phyloP scores from a whole-genome alignment of 108 stramenopile genomes.

The Fistulifera solaris region DNA sequence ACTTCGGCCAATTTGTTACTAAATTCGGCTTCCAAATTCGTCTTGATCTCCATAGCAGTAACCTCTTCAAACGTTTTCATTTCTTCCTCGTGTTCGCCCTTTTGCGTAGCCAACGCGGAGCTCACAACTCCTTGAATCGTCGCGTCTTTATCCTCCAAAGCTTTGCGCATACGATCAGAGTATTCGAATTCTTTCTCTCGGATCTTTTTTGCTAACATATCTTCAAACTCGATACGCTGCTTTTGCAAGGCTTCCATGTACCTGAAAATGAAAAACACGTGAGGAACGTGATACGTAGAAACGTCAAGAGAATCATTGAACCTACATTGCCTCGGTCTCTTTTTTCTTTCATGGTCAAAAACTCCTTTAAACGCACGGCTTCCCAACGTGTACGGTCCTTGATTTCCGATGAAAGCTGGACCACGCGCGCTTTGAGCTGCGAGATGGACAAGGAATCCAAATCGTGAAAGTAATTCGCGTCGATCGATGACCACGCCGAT shows the following conservation, averaged over 20 bases:
- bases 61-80: conserved; percentile 28
- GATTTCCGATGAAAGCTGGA: conserved; percentile 70
- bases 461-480: conserved; percentile 33
- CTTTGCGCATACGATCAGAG: conserved; percentile 32
- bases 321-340: conserved; percentile 11
- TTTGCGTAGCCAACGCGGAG: conserved; percentile 40
- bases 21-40: conserved; percentile 42
- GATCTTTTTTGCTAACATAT: conserved; percentile 35
- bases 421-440: conserved; percentile 53
- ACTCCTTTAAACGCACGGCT: conserved; percentile 73
- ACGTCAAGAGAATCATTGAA: not conserved
- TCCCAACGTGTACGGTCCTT: conserved; percentile 80
- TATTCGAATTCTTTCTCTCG: conserved; percentile 52
- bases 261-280: conserved; percentile 10
- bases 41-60: conserved; percentile 30
- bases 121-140: conserved; percentile 41
- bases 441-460: conserved; percentile 34
- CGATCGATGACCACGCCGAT: conserved; percentile 16
- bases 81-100: conserved; percentile 30
- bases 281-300: not conserved
- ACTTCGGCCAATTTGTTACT: conserved; percentile 23
- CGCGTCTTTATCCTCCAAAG: conserved; percentile 60
- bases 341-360: conserved; percentile 68
- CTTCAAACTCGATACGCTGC: conserved; percentile 69
- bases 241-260: conserved; percentile 53